These are phyloP conservation scores for Carex myosuroides DNA, from an alignment of 176 grass and related monocot genomes.

Conservation along the genomic window DNA sequence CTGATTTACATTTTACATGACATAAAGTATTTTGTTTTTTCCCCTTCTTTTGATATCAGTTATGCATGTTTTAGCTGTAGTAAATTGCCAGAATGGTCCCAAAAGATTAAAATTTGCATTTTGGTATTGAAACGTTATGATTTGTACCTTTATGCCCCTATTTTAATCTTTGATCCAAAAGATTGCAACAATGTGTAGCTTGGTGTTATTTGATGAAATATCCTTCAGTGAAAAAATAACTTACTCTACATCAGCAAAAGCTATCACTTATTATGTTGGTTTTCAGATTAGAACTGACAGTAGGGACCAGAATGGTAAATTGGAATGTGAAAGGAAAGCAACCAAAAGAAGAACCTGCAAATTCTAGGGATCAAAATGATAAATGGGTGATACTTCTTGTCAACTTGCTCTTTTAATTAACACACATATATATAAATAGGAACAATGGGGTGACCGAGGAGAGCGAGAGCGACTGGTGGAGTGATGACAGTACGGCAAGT, in stretches of 20 bases:
- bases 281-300: not conserved
- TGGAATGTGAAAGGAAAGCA: not conserved
- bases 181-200: not conserved
- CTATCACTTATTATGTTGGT: not conserved
- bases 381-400: not conserved
- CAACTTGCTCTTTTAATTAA: not conserved
- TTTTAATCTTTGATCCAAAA: not conserved
- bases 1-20: not conserved
- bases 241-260: not conserved
- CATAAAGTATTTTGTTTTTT: not conserved
- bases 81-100: not conserved
- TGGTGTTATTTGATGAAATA: not conserved
- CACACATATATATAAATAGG: not conserved
- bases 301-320: not conserved
- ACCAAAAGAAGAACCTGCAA: not conserved
- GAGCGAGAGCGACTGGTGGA: constrained; percentile 65
- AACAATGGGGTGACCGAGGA: constrained; percentile 22
- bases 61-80: not conserved
- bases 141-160: not conserved
- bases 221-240: not conserved
- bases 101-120: not conserved
- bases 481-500: constrained; percentile 42
- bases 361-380: not conserved
- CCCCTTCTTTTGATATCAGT: not conserved
- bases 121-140: not conserved